phyloP scores from a whole-genome alignment of 805 yeast genomes.

The Candida ulmi region DNA sequence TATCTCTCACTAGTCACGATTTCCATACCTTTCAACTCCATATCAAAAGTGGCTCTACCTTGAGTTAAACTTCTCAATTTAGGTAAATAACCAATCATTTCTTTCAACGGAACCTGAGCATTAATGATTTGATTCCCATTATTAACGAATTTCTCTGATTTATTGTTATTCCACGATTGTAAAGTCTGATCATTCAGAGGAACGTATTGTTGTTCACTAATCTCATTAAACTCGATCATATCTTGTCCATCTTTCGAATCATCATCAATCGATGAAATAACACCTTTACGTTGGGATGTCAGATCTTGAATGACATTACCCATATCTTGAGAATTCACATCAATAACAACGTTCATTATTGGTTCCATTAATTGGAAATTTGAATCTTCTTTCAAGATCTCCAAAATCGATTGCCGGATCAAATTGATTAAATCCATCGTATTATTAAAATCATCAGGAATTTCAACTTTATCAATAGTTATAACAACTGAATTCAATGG shows the following conservation, averaged over 20 bases:
- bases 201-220: constrained; percentile 58
- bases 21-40: constrained; percentile 74
- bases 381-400: constrained; percentile 26
- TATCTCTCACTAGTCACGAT: constrained; percentile 52
- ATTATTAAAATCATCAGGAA: constrained; percentile 45
- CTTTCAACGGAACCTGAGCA: constrained; percentile 83
- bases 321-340: constrained; percentile 61
- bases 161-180: constrained; percentile 19
- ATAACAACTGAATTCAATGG: constrained; percentile 60
- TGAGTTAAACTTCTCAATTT: constrained; percentile 78
- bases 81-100: constrained; percentile 85
- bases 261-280: constrained; percentile 67
- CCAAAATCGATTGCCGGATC: constrained; percentile 39
- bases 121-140: constrained; percentile 42
- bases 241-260: constrained; percentile 35
- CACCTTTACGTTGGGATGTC: constrained; percentile 71
- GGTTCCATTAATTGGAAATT: constrained; percentile 74
- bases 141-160: no score
- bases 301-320: constrained; percentile 86
- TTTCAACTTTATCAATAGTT: constrained; percentile 39
- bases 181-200: constrained; percentile 70
- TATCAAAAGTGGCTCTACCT: constrained; percentile 80
- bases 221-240: constrained; percentile 42
- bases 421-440: constrained; percentile 36
- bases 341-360: constrained; percentile 69